Conservation (phyloP, 768 basidiomycete genomes). For the Xerocomus brunneocitrinus region DNA sequence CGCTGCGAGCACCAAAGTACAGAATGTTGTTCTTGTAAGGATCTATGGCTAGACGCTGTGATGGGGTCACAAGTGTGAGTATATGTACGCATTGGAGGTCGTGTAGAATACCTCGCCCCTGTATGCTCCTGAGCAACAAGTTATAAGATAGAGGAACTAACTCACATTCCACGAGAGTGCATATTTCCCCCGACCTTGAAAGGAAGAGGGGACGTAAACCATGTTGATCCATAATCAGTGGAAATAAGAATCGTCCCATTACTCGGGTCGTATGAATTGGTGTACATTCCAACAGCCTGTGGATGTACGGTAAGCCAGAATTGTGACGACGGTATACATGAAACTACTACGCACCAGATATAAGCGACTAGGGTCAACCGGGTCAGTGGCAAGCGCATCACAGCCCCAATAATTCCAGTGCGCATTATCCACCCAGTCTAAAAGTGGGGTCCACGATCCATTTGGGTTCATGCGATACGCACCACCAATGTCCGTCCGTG, state of each 20-base stretch:
- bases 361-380: constrained; percentile 49
- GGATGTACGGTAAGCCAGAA: background rate
- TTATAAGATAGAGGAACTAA: background rate
- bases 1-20: constrained; percentile 60
- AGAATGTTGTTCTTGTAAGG: constrained; percentile 59
- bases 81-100: background rate
- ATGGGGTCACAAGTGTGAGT: background rate
- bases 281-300: constrained; percentile 12
- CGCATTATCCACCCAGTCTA: constrained; percentile 47
- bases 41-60: constrained; percentile 56
- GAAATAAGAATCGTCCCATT: constrained; percentile 52
- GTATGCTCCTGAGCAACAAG: background rate
- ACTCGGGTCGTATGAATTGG: constrained; percentile 9
- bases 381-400: constrained; percentile 60
- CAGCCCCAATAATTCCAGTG: constrained; percentile 61
- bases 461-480: constrained; percentile 59
- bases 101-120: constrained; percentile 9
- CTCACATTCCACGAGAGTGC: constrained; percentile 47
- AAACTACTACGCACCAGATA: constrained; percentile 33
- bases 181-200: constrained; percentile 60
- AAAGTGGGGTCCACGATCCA: constrained; percentile 57
- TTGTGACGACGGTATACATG: background rate
- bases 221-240: constrained; percentile 53
- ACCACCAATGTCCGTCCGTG: constrained; percentile 66
- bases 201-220: constrained; percentile 45